phyloP scores from a whole-genome alignment of 306 rosid species.

The Alnus glutinosa region DNA sequence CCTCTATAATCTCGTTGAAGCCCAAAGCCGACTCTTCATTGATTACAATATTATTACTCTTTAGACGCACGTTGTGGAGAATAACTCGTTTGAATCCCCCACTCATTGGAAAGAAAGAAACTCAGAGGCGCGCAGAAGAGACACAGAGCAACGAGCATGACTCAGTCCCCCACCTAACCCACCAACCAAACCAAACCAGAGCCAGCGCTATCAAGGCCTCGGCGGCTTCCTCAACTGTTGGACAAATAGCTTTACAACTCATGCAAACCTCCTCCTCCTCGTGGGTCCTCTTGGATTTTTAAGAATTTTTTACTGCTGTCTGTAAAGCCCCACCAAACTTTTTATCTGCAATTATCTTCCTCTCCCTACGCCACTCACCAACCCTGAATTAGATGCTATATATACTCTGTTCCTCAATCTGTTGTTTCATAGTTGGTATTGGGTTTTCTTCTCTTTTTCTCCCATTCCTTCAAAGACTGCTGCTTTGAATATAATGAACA shows the following conservation, averaged over 20 bases:
- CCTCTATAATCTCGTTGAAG: too few relatives aligned
- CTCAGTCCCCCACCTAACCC: neutral
- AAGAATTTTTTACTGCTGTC: neutral
- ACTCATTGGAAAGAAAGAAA: too few relatives aligned
- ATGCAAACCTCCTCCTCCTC: neutral
- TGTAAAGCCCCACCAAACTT: neutral
- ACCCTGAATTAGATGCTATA: neutral
- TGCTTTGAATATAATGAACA: too few relatives aligned
- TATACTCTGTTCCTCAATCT: neutral
- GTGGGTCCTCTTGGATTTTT: neutral
- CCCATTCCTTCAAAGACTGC: neutral
- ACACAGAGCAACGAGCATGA: neutral
- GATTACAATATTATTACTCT: too few relatives aligned
- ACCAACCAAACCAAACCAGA: neutral
- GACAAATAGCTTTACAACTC: neutral
- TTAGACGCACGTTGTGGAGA: too few relatives aligned
- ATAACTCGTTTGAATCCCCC: too few relatives aligned
- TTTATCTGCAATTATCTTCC: neutral
- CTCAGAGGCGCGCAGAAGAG: neutral
- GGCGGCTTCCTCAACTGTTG: neutral
- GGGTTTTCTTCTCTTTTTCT: neutral
- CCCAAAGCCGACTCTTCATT: too few relatives aligned
- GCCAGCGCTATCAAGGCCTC: neutral
- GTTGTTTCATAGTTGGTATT: neutral
- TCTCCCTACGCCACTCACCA: neutral